These are phyloP conservation scores for Malassezia sympodialis DNA, from an alignment of 1,284 basidiomycete genomes.

Conservation along the genomic window DNA sequence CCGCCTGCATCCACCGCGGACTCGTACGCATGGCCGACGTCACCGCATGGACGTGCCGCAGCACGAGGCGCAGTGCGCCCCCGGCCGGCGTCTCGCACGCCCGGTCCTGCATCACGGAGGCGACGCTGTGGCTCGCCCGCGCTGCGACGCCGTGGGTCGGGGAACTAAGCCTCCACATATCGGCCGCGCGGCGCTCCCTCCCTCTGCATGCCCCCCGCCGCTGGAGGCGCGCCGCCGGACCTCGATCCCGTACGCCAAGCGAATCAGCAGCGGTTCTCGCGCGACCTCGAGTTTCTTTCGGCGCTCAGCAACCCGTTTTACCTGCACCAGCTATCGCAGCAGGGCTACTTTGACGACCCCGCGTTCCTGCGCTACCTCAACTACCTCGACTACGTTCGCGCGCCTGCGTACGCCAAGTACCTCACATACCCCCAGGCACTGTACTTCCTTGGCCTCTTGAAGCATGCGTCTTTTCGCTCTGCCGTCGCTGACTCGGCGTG, in stretches of 20 bases:
- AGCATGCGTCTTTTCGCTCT: slow-evolving; percentile 27
- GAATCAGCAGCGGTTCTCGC: slow-evolving; percentile 35
- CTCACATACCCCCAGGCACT: slow-evolving; percentile 39
- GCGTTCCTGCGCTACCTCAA: slow-evolving; percentile 32
- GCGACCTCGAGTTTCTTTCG: slow-evolving; percentile 38
- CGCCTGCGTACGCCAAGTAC: slow-evolving; percentile 33
- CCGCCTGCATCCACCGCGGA: slow-evolving; percentile 28
- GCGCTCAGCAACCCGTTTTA: slow-evolving; percentile 41
- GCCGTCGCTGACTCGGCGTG: slow-evolving; percentile 30
- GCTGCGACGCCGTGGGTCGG: background rate
- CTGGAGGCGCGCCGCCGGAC: background rate
- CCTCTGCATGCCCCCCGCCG: slow-evolving; percentile 1
- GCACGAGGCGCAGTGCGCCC: slow-evolving; percentile 58
- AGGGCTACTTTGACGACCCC: slow-evolving; percentile 24
- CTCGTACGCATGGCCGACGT: slow-evolving; percentile 87
- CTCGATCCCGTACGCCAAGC: slow-evolving; percentile 9
- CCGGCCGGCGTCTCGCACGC: background rate
- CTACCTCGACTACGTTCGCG: slow-evolving; percentile 33
- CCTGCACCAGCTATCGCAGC: slow-evolving; percentile 32
- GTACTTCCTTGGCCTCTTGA: slow-evolving; percentile 30
- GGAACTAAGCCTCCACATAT: slow-evolving; percentile 8
- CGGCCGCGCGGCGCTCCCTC: no score
- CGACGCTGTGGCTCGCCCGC: background rate
- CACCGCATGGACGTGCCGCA: slow-evolving; percentile 79
- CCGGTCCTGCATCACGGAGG: background rate